These are phyloP conservation scores for Canavalia gladiata DNA, from an alignment of 306 rosid species.

Conservation along the genomic window DNA sequence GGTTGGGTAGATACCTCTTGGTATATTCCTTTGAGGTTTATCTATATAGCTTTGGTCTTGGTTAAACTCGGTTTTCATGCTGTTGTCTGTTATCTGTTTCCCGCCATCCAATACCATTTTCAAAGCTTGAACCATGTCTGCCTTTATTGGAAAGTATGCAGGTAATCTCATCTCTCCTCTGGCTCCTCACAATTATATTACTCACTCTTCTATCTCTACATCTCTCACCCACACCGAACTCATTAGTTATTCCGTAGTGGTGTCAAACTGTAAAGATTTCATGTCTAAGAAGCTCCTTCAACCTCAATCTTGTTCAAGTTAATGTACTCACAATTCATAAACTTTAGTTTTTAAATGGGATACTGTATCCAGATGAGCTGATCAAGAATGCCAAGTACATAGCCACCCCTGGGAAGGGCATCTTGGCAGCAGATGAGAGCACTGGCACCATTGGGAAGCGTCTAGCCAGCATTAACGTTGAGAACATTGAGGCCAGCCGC, in stretches of 20 bases:
- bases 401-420: conserved; percentile 89
- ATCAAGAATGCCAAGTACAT: conserved; percentile 88
- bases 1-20: conserved; percentile 45
- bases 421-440: conserved; percentile 94
- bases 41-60: conserved; percentile 59
- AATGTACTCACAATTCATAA: background rate
- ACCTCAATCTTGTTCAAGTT: conserved; percentile 5
- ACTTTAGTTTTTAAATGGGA: conserved; percentile 30
- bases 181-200: background rate
- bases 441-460: conserved; percentile 95
- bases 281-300: conserved; percentile 28
- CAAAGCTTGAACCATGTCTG: conserved; percentile 74
- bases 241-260: no score
- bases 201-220: conserved; percentile 8
- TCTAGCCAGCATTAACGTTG: conserved; percentile 81
- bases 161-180: conserved; percentile 55
- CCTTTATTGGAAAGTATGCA: conserved; percentile 93
- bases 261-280: conserved; percentile 5
- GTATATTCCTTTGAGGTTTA: conserved; percentile 59
- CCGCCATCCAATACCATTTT: conserved; percentile 52
- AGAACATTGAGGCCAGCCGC: conserved; percentile 86
- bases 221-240: no score
- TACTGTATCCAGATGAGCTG: conserved; percentile 68
- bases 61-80: conserved; percentile 50
- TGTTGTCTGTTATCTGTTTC: conserved; percentile 55